Percentiles rank a stretch among this genome's conserved stretches.
phyloP scores from a whole-genome alignment of 306 rosid species.

The Fragaria ananassa region DNA sequence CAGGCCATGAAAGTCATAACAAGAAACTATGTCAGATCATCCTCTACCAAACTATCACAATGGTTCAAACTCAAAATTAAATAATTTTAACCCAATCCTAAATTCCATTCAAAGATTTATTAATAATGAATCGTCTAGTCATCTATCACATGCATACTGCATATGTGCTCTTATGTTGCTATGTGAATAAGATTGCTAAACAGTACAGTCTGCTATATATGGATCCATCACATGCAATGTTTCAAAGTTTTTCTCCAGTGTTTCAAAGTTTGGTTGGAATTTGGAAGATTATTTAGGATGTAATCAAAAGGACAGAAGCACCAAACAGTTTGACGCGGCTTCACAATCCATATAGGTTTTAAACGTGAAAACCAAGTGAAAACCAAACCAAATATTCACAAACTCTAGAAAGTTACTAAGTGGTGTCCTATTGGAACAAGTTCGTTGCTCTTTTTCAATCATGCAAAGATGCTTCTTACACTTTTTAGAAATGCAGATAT shows the following conservation, averaged over 20 bases:
- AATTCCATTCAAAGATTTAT: not conserved
- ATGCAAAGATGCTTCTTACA: not conserved
- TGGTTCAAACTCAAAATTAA: not conserved
- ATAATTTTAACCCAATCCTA: not conserved
- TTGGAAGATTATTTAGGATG: not conserved
- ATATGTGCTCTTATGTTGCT: not conserved
- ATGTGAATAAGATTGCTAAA: not conserved
- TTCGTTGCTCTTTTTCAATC: not conserved
- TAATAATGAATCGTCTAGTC: not conserved
- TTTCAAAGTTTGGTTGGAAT: not conserved
- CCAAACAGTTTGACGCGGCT: not conserved
- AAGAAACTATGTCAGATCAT: not conserved
- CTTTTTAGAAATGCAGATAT: too few relatives aligned
- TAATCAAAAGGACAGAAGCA: not conserved
- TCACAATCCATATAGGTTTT: not conserved
- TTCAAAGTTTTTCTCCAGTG: not conserved
- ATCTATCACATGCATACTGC: not conserved
- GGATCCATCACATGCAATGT: not conserved
- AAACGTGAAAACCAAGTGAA: too few relatives aligned
- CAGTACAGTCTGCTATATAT: not conserved
- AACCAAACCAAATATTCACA: too few relatives aligned
- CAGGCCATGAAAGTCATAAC: not conserved
- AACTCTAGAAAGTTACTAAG: not conserved
- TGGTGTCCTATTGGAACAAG: not conserved
- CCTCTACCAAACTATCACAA: not conserved